Evolutionary conservation across 169 alveolate genomes (phyloP).

Genomic region (Eimeria zaria): DNA sequence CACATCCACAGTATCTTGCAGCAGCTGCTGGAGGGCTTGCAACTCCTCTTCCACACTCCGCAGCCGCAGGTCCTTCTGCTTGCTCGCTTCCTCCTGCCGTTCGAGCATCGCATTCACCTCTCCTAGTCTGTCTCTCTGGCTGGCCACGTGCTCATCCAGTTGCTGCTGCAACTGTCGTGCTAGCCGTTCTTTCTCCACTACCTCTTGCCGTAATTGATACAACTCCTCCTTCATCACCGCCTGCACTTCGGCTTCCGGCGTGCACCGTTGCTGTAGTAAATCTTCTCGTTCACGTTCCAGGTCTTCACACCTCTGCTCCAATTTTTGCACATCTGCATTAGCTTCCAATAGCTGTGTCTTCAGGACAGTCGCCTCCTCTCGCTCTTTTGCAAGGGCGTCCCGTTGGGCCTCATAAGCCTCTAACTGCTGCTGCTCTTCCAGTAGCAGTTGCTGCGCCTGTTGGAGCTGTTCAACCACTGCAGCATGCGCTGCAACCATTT

Average conservation of each 20-base stretch:
- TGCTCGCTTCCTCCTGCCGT: slow-evolving; percentile 74
- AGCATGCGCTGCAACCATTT: slow-evolving; percentile 78
- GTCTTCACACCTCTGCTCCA: slow-evolving; percentile 27
- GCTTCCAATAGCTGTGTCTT: not conserved
- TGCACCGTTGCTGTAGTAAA: slow-evolving; percentile 23
- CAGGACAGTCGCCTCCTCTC: slow-evolving; percentile 16
- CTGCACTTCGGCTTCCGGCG: slow-evolving; percentile 50
- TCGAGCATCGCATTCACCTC: slow-evolving; percentile 70
- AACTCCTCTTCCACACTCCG: slow-evolving; percentile 73
- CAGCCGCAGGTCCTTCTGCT: slow-evolving; percentile 61
- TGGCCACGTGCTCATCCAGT: slow-evolving; percentile 55
- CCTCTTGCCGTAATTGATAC: slow-evolving; percentile 13
- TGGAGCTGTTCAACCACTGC: slow-evolving; percentile 41
- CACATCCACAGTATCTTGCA: slow-evolving; percentile 71
- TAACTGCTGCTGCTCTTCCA: slow-evolving; percentile 35
- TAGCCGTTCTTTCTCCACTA: slow-evolving; percentile 31
- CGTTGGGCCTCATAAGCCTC: slow-evolving; percentile 35
- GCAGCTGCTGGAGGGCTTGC: slow-evolving; percentile 74
- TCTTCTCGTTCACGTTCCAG: slow-evolving; percentile 38
- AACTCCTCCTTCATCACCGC: slow-evolving; percentile 57
- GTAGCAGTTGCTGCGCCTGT: slow-evolving; percentile 67
- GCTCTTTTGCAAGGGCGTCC: slow-evolving; percentile 22
- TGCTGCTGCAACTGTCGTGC: slow-evolving; percentile 62
- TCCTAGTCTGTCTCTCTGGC: slow-evolving; percentile 70
- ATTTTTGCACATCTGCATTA: slow-evolving; percentile 2